These are phyloP conservation scores for Spathaspora gorwiae DNA, from an alignment of 805 yeast genomes.

Conservation along the genomic window DNA sequence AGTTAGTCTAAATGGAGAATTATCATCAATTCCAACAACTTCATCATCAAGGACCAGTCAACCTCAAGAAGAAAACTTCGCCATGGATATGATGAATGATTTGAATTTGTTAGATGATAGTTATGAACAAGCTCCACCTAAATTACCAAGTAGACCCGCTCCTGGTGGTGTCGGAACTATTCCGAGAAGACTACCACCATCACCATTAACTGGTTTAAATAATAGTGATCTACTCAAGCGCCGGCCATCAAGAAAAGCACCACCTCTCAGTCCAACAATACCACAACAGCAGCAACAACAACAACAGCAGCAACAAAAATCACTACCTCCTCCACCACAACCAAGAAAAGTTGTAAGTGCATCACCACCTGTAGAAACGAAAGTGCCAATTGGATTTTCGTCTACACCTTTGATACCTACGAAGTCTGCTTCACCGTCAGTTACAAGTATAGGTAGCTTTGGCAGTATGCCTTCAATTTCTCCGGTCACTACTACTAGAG, in stretches of 20 bases:
- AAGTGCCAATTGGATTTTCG: conserved; percentile 31
- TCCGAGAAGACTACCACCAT: conserved; percentile 15
- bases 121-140: conserved; percentile 13
- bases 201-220: conserved; percentile 15
- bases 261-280: conserved; percentile 1
- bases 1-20: conserved; percentile 2
- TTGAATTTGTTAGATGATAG: conserved; percentile 31
- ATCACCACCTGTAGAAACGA: conserved; percentile 8
- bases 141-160: conserved; percentile 6
- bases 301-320: not conserved
- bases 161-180: conserved; percentile 7
- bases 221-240: not conserved
- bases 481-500: not conserved
- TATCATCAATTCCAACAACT: conserved; percentile 1
- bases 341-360: conserved; percentile 1
- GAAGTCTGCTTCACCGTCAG: conserved; percentile 16
- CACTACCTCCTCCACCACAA: not conserved
- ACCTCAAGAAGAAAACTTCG: conserved; percentile 12
- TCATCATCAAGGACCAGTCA: conserved; percentile 6
- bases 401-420: conserved; percentile 34
- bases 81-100: conserved; percentile 27
- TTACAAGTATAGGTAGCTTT: not conserved
- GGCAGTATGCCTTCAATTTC: conserved; percentile 3
- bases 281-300: conserved; percentile 1
- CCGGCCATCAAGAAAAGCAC: conserved; percentile 8